phyloP scores from a whole-genome alignment of 352 stramenopile species.

The Pythium aristosporum region DNA sequence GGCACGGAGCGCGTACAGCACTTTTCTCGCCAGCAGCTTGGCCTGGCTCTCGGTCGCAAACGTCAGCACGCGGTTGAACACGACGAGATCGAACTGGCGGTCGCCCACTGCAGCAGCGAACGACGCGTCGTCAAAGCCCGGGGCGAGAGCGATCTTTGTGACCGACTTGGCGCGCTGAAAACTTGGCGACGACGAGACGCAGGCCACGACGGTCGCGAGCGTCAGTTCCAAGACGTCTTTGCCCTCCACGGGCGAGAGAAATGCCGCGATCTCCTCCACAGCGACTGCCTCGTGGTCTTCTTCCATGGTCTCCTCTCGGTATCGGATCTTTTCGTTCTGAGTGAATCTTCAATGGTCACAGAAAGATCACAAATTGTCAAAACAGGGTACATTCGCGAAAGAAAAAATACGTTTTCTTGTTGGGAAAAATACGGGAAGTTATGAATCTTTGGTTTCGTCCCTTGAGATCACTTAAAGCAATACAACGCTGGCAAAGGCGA shows the following conservation, averaged over 20 bases:
- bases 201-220: slow-evolving; percentile 24
- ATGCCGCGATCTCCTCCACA: slow-evolving; percentile 29
- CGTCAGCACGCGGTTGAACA: slow-evolving; percentile 43
- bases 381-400: background rate
- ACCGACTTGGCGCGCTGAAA: slow-evolving; percentile 28
- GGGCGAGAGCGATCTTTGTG: slow-evolving; percentile 25
- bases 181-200: slow-evolving; percentile 17
- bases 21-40: slow-evolving; percentile 28
- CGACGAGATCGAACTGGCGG: slow-evolving; percentile 33
- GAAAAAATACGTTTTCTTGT: slow-evolving; percentile 12
- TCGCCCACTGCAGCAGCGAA: slow-evolving; percentile 16
- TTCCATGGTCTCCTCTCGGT: background rate
- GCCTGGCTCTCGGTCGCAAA: slow-evolving; percentile 31
- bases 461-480: slow-evolving; percentile 16
- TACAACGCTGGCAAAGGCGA: background rate
- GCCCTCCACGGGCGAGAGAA: slow-evolving; percentile 24
- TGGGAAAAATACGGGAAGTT: no score
- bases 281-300: slow-evolving; percentile 24
- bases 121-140: slow-evolving; percentile 30
- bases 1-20: slow-evolving; percentile 29
- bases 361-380: background rate
- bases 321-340: background rate
- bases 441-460: no score
- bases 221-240: slow-evolving; percentile 41
- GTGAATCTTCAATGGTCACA: slow-evolving; percentile 6